Percentiles rank a stretch among this genome's conserved stretches.
Evolutionary conservation across 2,329 filamentous ascomycete species (phyloP).

Genomic region (Alternaria triticina): DNA sequence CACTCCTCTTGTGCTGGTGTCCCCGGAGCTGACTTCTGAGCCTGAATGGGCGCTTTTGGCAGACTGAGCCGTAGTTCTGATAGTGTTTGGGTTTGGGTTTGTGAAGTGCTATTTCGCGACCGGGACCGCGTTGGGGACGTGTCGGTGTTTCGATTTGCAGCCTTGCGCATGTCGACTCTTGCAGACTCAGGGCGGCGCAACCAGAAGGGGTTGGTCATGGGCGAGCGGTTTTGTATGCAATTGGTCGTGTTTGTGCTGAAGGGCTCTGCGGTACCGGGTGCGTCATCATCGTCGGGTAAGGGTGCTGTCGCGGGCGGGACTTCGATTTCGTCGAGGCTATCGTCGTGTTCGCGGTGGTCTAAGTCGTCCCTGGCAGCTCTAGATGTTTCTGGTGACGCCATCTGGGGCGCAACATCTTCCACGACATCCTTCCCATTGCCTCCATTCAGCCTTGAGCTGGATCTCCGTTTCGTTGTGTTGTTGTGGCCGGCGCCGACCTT

Average conservation of each 20-base stretch:
- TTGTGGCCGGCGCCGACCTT: background rate
- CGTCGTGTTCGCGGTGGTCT: conserved; percentile 6
- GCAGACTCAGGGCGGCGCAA: conserved; percentile 26
- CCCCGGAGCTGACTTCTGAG: conserved; percentile 1
- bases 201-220: conserved; percentile 29
- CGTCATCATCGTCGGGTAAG: conserved; percentile 11
- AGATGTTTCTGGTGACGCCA: conserved; percentile 27
- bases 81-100: conserved; percentile 3
- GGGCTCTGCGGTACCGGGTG: conserved; percentile 19
- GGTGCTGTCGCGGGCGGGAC: conserved; percentile 26
- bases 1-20: conserved; percentile 9
- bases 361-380: conserved; percentile 14
- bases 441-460: background rate
- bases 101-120: conserved; percentile 13
- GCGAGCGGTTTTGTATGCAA: conserved; percentile 14
- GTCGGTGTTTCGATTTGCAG: conserved; percentile 16
- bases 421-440: background rate
- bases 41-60: conserved; percentile 19
- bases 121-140: conserved; percentile 28
- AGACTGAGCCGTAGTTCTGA: conserved; percentile 21
- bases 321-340: conserved; percentile 18
- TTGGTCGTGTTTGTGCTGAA: conserved; percentile 25
- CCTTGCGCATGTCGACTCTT: conserved; percentile 5
- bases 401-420: conserved; percentile 1
- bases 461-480: background rate